Conservation (phyloP, 1,284 basidiomycete genomes). For the Ceratobasidium sp. region DNA sequence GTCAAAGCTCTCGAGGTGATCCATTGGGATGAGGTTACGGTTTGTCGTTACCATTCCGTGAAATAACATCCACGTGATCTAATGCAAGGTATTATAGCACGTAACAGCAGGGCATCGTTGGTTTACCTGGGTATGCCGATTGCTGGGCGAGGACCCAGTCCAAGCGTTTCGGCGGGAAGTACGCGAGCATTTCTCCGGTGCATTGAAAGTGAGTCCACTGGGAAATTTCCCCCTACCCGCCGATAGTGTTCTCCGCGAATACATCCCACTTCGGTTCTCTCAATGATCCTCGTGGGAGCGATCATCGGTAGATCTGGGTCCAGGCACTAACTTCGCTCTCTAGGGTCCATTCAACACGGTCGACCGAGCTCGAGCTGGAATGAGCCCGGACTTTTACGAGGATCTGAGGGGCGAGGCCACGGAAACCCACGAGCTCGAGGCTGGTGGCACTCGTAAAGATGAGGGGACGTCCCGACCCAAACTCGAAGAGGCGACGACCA, state of each 20-base stretch:
- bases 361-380: constrained; percentile 76
- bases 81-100: constrained; percentile 53
- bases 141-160: constrained; percentile 71
- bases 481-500: constrained; percentile 11
- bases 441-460: too few species aligned
- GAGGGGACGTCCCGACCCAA: neutral
- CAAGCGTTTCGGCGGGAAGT: constrained; percentile 78
- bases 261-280: neutral
- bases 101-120: constrained; percentile 84
- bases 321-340: neutral
- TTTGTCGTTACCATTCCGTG: neutral
- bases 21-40: constrained; percentile 82
- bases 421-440: constrained; percentile 13
- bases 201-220: constrained; percentile 59
- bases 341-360: constrained; percentile 80
- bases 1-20: constrained; percentile 77
- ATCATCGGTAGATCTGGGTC: neutral
- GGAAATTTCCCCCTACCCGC: neutral
- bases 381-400: constrained; percentile 75
- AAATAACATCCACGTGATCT: neutral
- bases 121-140: constrained; percentile 80
- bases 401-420: constrained; percentile 65
- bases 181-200: constrained; percentile 73
- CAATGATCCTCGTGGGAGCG: neutral
- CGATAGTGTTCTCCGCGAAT: neutral